phyloP scores from a whole-genome alignment of 805 yeast species.

The Diddensiella transvaalensis region DNA sequence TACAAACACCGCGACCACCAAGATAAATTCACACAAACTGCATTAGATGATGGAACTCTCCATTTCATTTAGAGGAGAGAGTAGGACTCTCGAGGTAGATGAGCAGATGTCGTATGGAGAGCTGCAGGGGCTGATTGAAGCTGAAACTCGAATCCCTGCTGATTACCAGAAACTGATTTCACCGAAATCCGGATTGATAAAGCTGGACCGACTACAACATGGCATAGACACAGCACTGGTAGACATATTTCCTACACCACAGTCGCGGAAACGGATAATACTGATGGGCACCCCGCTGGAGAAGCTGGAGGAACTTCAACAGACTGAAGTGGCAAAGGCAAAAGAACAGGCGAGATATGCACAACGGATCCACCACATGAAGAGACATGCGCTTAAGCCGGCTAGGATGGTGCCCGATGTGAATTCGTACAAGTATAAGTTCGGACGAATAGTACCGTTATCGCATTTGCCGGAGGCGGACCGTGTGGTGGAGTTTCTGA shows the following conservation, averaged over 20 bases:
- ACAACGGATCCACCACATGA: conserved; percentile 14
- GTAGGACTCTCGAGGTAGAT: conserved; percentile 13
- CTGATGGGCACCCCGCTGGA: conserved; percentile 32
- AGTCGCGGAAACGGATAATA: conserved; percentile 24
- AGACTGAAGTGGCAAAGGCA: conserved; percentile 24
- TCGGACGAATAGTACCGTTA: conserved; percentile 31
- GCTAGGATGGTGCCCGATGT: conserved; percentile 15
- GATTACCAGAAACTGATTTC: conserved; percentile 31
- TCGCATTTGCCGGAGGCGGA: conserved; percentile 32
- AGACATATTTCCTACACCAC: conserved; percentile 15
- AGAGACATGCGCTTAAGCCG: conserved; percentile 17
- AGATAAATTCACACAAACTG: background rate
- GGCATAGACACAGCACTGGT: conserved; percentile 17
- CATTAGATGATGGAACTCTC: conserved; percentile 17
- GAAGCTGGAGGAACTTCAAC: conserved; percentile 24
- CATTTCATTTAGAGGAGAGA: conserved; percentile 22
- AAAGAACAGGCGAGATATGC: conserved; percentile 19
- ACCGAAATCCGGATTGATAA: conserved; percentile 28
- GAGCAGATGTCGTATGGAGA: conserved; percentile 20
- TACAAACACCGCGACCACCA: too few species aligned
- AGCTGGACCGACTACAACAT: conserved; percentile 13
- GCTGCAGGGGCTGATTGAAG: conserved; percentile 26
- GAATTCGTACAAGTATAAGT: conserved; percentile 29
- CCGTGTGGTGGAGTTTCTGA: conserved; percentile 28
- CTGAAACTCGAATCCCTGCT: conserved; percentile 28